phyloP scores from a whole-genome alignment of 2,329 filamentous ascomycete species.

The Bipolaris oryzae region DNA sequence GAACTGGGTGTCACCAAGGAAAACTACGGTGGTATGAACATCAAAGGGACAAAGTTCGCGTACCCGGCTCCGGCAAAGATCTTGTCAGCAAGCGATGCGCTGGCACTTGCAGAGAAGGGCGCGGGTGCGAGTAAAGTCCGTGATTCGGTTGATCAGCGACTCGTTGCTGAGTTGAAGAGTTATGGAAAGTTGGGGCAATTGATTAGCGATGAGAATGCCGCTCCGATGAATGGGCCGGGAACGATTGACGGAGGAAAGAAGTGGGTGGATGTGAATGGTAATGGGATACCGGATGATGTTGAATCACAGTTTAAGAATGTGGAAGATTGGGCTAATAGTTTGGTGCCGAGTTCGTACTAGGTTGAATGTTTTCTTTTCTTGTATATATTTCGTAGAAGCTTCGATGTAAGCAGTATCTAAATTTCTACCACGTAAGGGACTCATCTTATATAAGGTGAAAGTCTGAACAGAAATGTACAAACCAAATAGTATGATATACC shows the following conservation, averaged over 20 bases:
- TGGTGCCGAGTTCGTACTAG: constrained; percentile 45
- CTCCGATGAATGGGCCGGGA: constrained; percentile 50
- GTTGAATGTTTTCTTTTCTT: too few relatives aligned
- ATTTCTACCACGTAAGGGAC: too few relatives aligned
- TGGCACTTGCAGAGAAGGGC: constrained; percentile 49
- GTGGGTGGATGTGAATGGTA: constrained; percentile 55
- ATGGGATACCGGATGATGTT: constrained; percentile 59
- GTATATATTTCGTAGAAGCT: background rate
- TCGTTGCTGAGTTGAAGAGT: constrained; percentile 54
- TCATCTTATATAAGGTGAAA: too few relatives aligned
- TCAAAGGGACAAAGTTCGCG: constrained; percentile 50
- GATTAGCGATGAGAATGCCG: constrained; percentile 55
- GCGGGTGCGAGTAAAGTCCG: constrained; percentile 55
- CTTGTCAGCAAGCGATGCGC: constrained; percentile 49
- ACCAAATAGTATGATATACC: too few relatives aligned
- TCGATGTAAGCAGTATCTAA: too few relatives aligned
- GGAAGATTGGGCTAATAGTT: constrained; percentile 59
- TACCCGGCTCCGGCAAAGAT: constrained; percentile 53
- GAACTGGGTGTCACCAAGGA: constrained; percentile 51
- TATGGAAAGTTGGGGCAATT: constrained; percentile 55
- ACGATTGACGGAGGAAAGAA: constrained; percentile 49
- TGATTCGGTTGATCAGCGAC: constrained; percentile 53
- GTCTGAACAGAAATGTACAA: too few relatives aligned
- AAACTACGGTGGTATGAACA: constrained; percentile 57
- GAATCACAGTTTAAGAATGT: constrained; percentile 55